phyloP scores from a whole-genome alignment of 352 stramenopile species.

The Pythium vanterpoolii region DNA sequence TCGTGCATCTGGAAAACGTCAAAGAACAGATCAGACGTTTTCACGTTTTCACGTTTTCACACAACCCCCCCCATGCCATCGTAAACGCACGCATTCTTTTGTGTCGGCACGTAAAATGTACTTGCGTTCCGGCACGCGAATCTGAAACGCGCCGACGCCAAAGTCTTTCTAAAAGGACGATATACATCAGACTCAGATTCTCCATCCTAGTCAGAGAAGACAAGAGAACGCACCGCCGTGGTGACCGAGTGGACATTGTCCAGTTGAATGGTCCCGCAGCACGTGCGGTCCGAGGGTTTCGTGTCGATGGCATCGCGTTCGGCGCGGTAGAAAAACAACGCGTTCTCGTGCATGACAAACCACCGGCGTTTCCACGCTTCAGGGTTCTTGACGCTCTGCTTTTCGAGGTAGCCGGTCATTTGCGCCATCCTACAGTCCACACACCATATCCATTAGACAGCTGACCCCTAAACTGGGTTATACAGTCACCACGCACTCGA shows the following conservation, averaged over 20 bases:
- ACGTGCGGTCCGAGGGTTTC: constrained; percentile 49
- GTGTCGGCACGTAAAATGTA: constrained; percentile 78
- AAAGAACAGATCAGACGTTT: background rate
- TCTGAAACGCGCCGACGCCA: constrained; percentile 77
- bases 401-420: constrained; percentile 80
- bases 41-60: background rate
- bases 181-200: background rate
- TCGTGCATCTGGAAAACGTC: constrained; percentile 68
- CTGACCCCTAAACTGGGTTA: too few relatives aligned
- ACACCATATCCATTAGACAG: background rate
- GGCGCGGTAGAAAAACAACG: constrained; percentile 81
- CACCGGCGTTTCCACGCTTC: constrained; percentile 74
- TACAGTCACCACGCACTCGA: constrained; percentile 19
- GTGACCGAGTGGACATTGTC: constrained; percentile 83
- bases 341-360: constrained; percentile 86
- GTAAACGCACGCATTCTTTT: constrained; percentile 65
- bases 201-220: background rate
- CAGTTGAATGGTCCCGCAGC: constrained; percentile 74
- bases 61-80: background rate
- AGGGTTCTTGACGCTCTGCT: constrained; percentile 73
- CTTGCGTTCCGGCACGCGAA: constrained; percentile 68
- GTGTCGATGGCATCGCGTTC: constrained; percentile 54
- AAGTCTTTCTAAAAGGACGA: constrained; percentile 68
- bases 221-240: constrained; percentile 48
- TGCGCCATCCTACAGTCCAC: constrained; percentile 41